phyloP scores from a whole-genome alignment of 371 early-diverging fungal genomes.

The Mucor lusitanicus region DNA sequence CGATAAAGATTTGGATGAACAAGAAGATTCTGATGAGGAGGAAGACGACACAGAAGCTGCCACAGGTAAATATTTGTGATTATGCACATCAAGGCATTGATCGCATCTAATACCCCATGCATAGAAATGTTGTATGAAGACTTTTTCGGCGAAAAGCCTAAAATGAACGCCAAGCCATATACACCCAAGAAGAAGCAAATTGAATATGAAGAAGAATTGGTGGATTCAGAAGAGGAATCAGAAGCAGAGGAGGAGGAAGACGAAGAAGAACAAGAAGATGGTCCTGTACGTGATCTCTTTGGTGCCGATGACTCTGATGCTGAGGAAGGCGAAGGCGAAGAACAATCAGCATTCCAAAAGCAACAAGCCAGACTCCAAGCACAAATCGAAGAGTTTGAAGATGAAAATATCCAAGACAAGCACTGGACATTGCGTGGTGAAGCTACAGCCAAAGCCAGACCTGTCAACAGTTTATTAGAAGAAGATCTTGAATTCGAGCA shows the following conservation, averaged over 20 bases:
- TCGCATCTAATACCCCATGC: neutral
- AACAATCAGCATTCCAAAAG: conserved; percentile 73
- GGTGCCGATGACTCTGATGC: conserved; percentile 57
- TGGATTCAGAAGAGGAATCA: conserved; percentile 41
- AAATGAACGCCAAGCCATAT: conserved; percentile 24
- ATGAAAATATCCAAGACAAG: conserved; percentile 80
- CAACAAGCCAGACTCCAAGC: conserved; percentile 56
- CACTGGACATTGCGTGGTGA: conserved; percentile 83
- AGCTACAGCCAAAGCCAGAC: conserved; percentile 74
- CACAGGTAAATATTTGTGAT: conserved; percentile 16
- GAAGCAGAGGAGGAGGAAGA: conserved; percentile 45
- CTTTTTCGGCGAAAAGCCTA: conserved; percentile 47
- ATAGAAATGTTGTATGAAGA: conserved; percentile 54
- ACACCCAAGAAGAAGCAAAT: conserved; percentile 32
- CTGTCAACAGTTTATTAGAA: conserved; percentile 90
- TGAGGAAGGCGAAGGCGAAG: conserved; percentile 32
- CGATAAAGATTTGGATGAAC: conserved; percentile 57
- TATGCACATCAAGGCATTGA: neutral
- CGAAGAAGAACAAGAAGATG: conserved; percentile 32
- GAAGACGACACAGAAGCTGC: conserved; percentile 45
- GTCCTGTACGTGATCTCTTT: conserved; percentile 52
- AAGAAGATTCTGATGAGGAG: conserved; percentile 51
- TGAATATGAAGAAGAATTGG: conserved; percentile 29
- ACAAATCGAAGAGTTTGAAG: conserved; percentile 81
- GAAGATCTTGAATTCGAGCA: conserved; percentile 94